Evolutionary conservation across 305 asterid genomes (phyloP).

Genomic region (Fraxinus platypoda): DNA sequence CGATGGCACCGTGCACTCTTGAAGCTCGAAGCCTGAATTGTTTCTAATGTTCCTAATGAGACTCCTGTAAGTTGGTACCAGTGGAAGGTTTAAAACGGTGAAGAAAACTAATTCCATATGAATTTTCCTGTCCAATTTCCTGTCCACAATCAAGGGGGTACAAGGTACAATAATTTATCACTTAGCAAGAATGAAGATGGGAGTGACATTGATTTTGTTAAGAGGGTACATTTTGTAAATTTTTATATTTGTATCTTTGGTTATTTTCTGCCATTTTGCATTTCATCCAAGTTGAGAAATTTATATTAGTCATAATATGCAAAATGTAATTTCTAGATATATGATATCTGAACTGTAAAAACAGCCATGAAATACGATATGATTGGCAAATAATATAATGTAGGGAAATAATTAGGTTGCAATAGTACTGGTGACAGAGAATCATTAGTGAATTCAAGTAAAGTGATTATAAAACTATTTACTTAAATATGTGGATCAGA

Average conservation of each 20-base stretch:
- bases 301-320: not conserved
- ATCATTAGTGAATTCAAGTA: not conserved
- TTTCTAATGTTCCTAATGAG: not conserved
- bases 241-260: not conserved
- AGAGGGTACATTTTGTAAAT: not conserved
- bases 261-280: not conserved
- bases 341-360: not conserved
- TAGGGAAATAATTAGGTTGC: not conserved
- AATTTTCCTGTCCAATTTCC: too few species aligned
- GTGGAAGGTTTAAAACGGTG: not conserved
- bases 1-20: not conserved
- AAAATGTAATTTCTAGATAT: not conserved
- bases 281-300: not conserved
- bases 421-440: not conserved
- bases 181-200: not conserved
- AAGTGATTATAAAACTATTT: not conserved
- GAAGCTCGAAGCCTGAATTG: not conserved
- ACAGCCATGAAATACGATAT: not conserved
- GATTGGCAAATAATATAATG: not conserved
- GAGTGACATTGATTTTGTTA: not conserved
- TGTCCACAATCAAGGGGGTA: too few species aligned
- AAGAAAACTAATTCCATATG: not conserved
- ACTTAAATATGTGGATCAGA: not conserved
- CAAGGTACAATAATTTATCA: not conserved
- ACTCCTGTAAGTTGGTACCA: not conserved